Base-by-base conservation (phyloP, 768 basidiomycete genomes). In the Pilatotrama ljubarskyi region DNA sequence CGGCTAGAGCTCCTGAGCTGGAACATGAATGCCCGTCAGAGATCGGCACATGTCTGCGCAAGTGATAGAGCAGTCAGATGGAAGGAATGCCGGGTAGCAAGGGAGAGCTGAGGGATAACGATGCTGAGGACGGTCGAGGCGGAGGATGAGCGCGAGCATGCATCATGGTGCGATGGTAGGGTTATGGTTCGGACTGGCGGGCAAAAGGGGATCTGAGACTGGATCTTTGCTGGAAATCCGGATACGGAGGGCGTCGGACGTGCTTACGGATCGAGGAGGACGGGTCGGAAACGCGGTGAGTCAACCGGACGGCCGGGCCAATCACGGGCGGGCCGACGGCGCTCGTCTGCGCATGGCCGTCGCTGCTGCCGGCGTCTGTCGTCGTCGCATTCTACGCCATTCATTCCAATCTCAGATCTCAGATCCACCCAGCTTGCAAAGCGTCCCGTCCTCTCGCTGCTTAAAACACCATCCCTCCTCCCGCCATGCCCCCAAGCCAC, bases 351-450 rank as follows among this genome's bases (percentile, higher is more conserved):
- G 60, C 60, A 61, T 50, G 43, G 61, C 61, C 61, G 36, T 32
- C 29, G 5, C 46, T 43, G 17, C 55, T 10, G 46, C 46, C 9
- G 46, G 52, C 52, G 59, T 29, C 51, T 60, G 35, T 46, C 44
- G 44, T 44, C 62, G 41, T 40, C 63, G 24, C 42, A 52, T 50
- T 59, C 60, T 38, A 42, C 46, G 35, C 29, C 43, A 22, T 62
- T 32, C 59, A 58, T 47, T 59, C 55, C 59, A 58, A 60, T 60
- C 63, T 61, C 26, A 53, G 58, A 63, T 66, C 61, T 58, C 32
- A 63, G 59, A 64, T 67, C 48, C n/a, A 17, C 7, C 35, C 5
- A 15, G 24, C 63, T 47, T 46, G 20, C 36, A 24, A 14, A 54
- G 36, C 55, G 50, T 48, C 44, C 43, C 53, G 26, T n/a, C 47